Percentiles rank a stretch among this genome's conserved stretches.
These are phyloP conservation scores for Musa balbisiana DNA, from an alignment of 202 grass and related monocot species.

Conservation along the genomic window DNA sequence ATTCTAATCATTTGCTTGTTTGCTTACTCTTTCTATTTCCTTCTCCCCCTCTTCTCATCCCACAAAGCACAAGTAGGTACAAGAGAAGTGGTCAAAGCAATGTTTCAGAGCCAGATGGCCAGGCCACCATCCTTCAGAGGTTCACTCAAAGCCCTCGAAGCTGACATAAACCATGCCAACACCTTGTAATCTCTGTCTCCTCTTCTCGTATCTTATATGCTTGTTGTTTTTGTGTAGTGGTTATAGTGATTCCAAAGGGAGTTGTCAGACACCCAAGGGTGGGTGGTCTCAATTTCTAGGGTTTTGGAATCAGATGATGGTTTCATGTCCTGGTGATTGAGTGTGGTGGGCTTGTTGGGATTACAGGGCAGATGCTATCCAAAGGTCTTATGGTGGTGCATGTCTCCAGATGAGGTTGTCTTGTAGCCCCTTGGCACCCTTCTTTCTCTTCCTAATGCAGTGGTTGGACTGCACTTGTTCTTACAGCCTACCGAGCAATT, in stretches of 20 bases:
- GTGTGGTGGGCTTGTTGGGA: conserved; percentile 11
- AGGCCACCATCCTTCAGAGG: conserved; percentile 79
- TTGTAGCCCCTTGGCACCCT: conserved; percentile 86
- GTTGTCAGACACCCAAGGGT: background rate
- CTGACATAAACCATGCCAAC: conserved; percentile 97
- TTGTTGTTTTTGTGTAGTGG: background rate
- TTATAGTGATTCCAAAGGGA: conserved; percentile 6
- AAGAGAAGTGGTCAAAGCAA: conserved; percentile 1
- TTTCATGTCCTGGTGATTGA: no score
- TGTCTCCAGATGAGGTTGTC: conserved; percentile 95
- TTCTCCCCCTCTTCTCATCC: background rate
- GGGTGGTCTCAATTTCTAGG: no score
- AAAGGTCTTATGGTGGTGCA: conserved; percentile 85
- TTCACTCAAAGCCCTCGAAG: conserved; percentile 89
- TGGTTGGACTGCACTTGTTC: conserved; percentile 95
- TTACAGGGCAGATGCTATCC: conserved; percentile 77
- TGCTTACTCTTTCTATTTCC: no score
- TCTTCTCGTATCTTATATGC: background rate
- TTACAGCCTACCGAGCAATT: conserved; percentile 67
- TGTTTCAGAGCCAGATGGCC: conserved; percentile 64
- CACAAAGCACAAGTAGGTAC: background rate
- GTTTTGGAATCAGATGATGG: no score
- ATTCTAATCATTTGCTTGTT: no score
- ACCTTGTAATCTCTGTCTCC: conserved; percentile 53
- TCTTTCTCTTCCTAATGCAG: conserved; percentile 89